These are phyloP conservation scores for Trematosphaeria pertusa DNA, from an alignment of 2,329 filamentous ascomycete genomes.

Conservation along the genomic window DNA sequence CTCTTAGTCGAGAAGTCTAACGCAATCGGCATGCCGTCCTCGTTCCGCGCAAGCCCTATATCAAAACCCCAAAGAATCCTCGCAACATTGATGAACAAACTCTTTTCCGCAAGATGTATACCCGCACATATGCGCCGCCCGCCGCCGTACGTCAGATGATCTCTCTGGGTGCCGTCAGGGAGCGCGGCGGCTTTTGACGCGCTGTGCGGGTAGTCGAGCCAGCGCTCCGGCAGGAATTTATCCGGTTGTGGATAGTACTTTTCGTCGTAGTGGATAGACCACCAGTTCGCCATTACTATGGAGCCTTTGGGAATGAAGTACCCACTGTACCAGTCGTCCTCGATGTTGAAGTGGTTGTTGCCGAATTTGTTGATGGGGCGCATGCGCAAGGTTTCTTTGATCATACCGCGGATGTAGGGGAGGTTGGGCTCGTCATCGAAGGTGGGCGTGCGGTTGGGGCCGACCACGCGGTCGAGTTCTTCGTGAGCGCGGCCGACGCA, in stretches of 20 bases:
- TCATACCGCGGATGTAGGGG: slow-evolving; percentile 29
- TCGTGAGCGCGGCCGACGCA: slow-evolving; percentile 37
- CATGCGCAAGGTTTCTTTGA: slow-evolving; percentile 51
- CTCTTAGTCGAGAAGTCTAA: slow-evolving; percentile 16
- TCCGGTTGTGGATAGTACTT: slow-evolving; percentile 13
- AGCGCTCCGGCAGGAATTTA: slow-evolving; percentile 12
- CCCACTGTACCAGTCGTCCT: slow-evolving; percentile 52
- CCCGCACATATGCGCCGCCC: slow-evolving; percentile 41
- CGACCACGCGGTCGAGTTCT: slow-evolving; percentile 56
- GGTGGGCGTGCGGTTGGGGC: slow-evolving; percentile 52
- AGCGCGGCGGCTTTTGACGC: slow-evolving; percentile 9
- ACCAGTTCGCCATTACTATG: slow-evolving; percentile 47
- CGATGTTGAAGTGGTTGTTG: slow-evolving; percentile 12
- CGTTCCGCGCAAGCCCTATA: slow-evolving; percentile 7
- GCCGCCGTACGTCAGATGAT: slow-evolving; percentile 31
- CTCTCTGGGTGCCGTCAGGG: slow-evolving; percentile 11
- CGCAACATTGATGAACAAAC: slow-evolving; percentile 26
- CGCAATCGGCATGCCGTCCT: slow-evolving; percentile 1
- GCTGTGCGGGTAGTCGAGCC: slow-evolving; percentile 5
- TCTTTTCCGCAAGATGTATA: slow-evolving; percentile 35
- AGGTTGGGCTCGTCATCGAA: slow-evolving; percentile 55
- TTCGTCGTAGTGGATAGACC: slow-evolving; percentile 46
- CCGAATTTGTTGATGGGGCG: slow-evolving; percentile 21
- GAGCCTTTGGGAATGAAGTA: slow-evolving; percentile 51
- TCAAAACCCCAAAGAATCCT: slow-evolving; percentile 30